Evolutionary conservation across 139 green algal species (phyloP), one percentile per base, ranked within the genome.

Genomic region (Chlamydomonas applanata): DNA sequence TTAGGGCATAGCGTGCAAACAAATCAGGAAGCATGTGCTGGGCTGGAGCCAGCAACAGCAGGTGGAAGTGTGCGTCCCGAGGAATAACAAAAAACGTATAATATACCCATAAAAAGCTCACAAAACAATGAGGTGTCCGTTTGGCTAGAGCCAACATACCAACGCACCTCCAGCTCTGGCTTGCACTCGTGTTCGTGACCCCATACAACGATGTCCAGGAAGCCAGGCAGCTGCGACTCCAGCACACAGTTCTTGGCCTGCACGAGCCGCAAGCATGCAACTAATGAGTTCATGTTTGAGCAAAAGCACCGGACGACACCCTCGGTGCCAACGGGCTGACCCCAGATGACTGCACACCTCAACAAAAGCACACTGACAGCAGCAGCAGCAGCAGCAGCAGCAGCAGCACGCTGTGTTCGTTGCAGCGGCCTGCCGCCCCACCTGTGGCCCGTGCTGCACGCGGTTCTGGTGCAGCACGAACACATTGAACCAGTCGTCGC

Each of bases 111-210:
- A 24, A 9, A 14, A 40, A 45, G 29, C 14, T 46, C 14, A 20
- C 14, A 69, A 69, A 24, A 29, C 14, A 44, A 29, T 46, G 29
- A n/a, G 29, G 27, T 30, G 27, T 7, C 68, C 36, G 24, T n/a
- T 53, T 57, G 52, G 19, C 25, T 13, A 44, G 45, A 13, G n/a
- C 9, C 56, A 27, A 67, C 19, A 33, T 25, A 33, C 69, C n/a
- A 5, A 49, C 52, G 1, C 54, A 89, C 87, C 88, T 91, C 77
- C 20, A 87, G 73, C 7, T 97, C 86, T 0, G 83, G 53, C 44
- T 89, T 85, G 89, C 93, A 98, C 88, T 99, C 95, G 79, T 99
- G 96, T 84, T 99, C 96, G 81, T 99, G 96, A 1, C 96, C 96
- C 96, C 96, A 99, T 14, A 99, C 66, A 11, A 98, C 90, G 27